Percentiles rank a stretch among this genome's conserved stretches.
Evolutionary conservation across 2,329 filamentous ascomycete species (phyloP).

Genomic region (Trichoderma harzianum): DNA sequence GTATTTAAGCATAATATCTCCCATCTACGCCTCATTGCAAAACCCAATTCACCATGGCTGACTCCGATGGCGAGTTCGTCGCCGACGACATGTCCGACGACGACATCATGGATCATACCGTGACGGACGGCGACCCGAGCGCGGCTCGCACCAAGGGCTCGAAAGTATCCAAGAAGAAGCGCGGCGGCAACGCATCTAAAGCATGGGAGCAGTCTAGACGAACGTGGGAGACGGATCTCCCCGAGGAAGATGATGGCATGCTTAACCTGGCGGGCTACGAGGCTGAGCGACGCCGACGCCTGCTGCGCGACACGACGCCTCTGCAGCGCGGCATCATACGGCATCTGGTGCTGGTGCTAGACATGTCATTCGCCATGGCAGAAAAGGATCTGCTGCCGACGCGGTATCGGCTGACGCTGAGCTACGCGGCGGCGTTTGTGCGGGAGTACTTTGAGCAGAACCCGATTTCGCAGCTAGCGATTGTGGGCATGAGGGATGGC

Average conservation of each 20-base stretch:
- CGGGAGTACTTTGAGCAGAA: slow-evolving; percentile 98
- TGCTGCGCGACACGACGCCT: slow-evolving; percentile 90
- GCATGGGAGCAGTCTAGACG: slow-evolving; percentile 66
- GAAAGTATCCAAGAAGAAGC: slow-evolving; percentile 32
- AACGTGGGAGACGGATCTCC: slow-evolving; percentile 68
- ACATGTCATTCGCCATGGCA: slow-evolving; percentile 89
- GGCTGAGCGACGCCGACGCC: slow-evolving; percentile 73
- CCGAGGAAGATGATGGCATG: slow-evolving; percentile 70
- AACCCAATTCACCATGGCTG: slow-evolving; percentile 52
- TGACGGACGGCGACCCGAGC: slow-evolving; percentile 36
- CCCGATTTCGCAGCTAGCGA: slow-evolving; percentile 90
- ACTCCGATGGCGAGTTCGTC: slow-evolving; percentile 70
- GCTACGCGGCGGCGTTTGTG: slow-evolving; percentile 83
- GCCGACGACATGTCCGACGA: slow-evolving; percentile 62
- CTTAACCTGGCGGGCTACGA: slow-evolving; percentile 76
- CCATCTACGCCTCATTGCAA: too few species aligned
- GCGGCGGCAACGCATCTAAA: slow-evolving; percentile 44
- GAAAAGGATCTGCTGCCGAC: slow-evolving; percentile 94
- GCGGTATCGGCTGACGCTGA: slow-evolving; percentile 76
- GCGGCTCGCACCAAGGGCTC: slow-evolving; percentile 28
- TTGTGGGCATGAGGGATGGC: slow-evolving; percentile 91
- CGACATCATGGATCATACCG: slow-evolving; percentile 52
- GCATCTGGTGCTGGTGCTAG: slow-evolving; percentile 86
- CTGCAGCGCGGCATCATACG: slow-evolving; percentile 95
- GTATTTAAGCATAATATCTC: not conserved